Conservation (phyloP, 352 stramenopile genomes). For the Phytopythium montanum region DNA sequence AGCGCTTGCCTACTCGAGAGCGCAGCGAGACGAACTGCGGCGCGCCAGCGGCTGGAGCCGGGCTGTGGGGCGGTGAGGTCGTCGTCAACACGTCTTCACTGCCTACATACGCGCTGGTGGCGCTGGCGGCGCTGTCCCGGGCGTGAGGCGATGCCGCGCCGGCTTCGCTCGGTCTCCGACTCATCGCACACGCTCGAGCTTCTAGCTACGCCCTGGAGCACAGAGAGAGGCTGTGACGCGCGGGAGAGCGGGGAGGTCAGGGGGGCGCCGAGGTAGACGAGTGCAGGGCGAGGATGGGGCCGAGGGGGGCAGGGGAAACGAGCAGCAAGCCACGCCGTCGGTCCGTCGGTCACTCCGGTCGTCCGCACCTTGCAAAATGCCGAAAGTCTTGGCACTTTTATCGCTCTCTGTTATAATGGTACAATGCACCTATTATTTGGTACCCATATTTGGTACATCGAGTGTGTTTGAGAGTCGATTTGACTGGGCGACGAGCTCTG, state of each 20-base stretch:
- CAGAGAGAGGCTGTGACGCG: neutral
- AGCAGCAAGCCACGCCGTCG: neutral
- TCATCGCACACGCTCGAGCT: neutral
- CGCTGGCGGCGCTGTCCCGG: neutral
- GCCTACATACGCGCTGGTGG: neutral
- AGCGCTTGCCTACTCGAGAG: constrained; percentile 78
- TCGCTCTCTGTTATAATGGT: neutral
- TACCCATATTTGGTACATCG: no score
- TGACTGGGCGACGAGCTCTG: no score
- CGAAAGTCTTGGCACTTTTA: neutral
- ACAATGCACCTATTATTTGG: no score
- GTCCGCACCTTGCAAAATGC: constrained; percentile 1
- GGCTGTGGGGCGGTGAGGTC: neutral
- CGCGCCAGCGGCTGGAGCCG: constrained; percentile 2
- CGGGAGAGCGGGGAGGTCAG: neutral
- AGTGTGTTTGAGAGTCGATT: no score
- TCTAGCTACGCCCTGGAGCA: neutral
- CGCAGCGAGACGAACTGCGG: constrained; percentile 67
- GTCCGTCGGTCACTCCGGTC: constrained; percentile 2
- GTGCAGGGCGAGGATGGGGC: neutral
- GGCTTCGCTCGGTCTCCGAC: neutral
- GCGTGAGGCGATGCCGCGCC: neutral
- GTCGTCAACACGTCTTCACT: neutral
- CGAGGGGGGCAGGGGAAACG: neutral
- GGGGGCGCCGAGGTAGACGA: neutral